Percentiles rank a stretch among this genome's conserved stretches.
phyloP scores from a whole-genome alignment of 2,329 filamentous ascomycete genomes.

The Stylonectria norvegica region DNA sequence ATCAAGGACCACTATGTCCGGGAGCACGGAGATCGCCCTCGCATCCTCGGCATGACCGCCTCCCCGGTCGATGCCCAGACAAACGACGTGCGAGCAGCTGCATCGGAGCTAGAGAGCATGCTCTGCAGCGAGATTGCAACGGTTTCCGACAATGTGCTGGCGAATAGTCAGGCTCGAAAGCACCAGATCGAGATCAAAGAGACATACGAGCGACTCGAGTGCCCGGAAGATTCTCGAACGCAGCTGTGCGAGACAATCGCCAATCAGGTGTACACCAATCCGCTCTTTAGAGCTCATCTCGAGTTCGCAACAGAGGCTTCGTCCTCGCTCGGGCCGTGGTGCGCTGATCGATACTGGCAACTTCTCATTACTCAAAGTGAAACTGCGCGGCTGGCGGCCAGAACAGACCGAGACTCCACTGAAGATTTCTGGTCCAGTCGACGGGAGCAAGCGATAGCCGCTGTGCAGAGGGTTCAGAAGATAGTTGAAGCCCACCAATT shows the following conservation, averaged over 20 bases:
- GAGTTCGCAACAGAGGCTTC: constrained; percentile 56
- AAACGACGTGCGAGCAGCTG: constrained; percentile 64
- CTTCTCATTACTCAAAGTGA: constrained; percentile 64
- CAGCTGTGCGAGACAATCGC: constrained; percentile 58
- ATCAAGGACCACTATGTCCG: constrained; percentile 80
- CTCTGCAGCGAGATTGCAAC: constrained; percentile 84
- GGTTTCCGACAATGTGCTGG: constrained; percentile 41
- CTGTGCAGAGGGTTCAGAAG: constrained; percentile 56
- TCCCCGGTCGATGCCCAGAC: constrained; percentile 84
- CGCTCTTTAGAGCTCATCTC: constrained; percentile 55
- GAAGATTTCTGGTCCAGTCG: constrained; percentile 13
- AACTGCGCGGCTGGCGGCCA: constrained; percentile 56
- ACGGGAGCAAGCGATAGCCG: constrained; percentile 48
- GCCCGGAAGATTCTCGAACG: constrained; percentile 54
- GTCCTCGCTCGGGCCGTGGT: constrained; percentile 75
- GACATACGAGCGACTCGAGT: constrained; percentile 42
- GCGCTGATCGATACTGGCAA: constrained; percentile 77
- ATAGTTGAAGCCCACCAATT: constrained; percentile 54
- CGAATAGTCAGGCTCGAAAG: constrained; percentile 19
- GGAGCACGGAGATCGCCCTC: constrained; percentile 55
- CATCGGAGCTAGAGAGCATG: constrained; percentile 69
- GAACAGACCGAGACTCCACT: constrained; percentile 41
- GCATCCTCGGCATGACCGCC: constrained; percentile 93
- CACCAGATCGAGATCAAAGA: constrained; percentile 49
- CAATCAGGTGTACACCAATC: constrained; percentile 37